Percentiles rank a stretch among this genome's conserved stretches.
These are phyloP conservation scores for Podila clonocystis DNA, from an alignment of 192 early-diverging fungal species.

Conservation along the genomic window DNA sequence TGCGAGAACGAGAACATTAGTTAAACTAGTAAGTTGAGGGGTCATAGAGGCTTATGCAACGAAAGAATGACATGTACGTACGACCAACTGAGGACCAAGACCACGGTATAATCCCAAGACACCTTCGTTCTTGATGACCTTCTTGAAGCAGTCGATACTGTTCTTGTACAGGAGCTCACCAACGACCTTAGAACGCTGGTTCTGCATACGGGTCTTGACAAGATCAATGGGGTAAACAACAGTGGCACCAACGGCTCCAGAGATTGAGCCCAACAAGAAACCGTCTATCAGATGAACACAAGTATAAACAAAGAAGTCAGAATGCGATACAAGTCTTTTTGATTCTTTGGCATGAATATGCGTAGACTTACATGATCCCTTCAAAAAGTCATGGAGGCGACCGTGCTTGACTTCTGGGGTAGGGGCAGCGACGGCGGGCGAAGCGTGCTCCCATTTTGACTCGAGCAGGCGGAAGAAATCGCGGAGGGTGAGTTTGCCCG, in stretches of 20 bases:
- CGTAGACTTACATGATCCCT: constrained; percentile 40
- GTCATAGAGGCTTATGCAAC: neutral
- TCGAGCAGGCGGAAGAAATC: constrained; percentile 66
- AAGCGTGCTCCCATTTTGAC: constrained; percentile 59
- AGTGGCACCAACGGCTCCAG: constrained; percentile 94
- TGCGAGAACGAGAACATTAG: neutral
- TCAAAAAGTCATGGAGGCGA: constrained; percentile 34
- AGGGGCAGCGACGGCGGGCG: constrained; percentile 9
- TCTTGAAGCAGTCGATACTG: constrained; percentile 94
- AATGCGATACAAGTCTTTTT: neutral
- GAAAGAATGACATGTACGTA: constrained; percentile 35
- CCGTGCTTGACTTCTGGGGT: constrained; percentile 34
- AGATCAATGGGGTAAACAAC: constrained; percentile 98
- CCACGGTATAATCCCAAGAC: constrained; percentile 91
- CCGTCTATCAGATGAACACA: constrained; percentile 17
- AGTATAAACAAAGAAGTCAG: neutral
- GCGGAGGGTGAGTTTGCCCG: constrained; percentile 54
- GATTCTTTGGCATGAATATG: neutral
- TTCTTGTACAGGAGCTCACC: constrained; percentile 95
- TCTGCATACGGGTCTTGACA: constrained; percentile 99
- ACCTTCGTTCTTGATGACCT: constrained; percentile 94
- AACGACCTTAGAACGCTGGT: constrained; percentile 90
- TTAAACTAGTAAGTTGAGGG: neutral
- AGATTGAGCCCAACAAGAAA: constrained; percentile 86
- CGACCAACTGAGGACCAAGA: constrained; percentile 90